Conservation (phyloP, 805 yeast genomes). For the Zygoascus biomembranicola region DNA sequence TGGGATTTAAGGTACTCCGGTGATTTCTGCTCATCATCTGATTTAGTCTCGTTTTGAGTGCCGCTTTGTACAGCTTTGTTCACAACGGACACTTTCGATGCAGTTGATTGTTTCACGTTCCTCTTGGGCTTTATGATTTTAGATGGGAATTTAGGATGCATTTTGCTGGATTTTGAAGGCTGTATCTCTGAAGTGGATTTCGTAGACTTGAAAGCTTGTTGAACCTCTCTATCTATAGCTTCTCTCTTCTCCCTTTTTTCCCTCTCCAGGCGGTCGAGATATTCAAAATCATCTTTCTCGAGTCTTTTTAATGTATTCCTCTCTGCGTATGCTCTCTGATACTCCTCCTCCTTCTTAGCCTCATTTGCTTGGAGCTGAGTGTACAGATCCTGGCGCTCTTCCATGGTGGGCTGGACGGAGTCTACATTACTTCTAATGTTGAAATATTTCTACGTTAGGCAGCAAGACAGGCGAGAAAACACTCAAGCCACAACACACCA, state of each 20-base stretch:
- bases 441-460: no score
- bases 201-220: conserved; percentile 2
- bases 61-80: no score
- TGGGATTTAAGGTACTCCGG: not conserved
- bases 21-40: no score
- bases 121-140: not conserved
- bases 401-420: not conserved
- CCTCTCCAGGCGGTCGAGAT: conserved; percentile 3
- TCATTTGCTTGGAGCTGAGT: not conserved
- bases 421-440: no score
- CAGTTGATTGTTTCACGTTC: no score
- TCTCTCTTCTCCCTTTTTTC: conserved; percentile 3
- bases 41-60: no score
- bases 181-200: not conserved
- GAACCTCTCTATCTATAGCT: conserved; percentile 4
- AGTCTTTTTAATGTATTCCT: conserved; percentile 6
- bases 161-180: not conserved
- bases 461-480: no score
- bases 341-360: conserved; percentile 11
- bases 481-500: no score
- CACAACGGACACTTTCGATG: no score
- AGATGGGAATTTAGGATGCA: not conserved
- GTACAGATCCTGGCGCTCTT: not conserved
- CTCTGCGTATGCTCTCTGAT: conserved; percentile 6
- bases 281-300: conserved; percentile 9